Evolutionary conservation across 83 land plant genomes (phyloP).

Genomic region (Picea abies): DNA sequence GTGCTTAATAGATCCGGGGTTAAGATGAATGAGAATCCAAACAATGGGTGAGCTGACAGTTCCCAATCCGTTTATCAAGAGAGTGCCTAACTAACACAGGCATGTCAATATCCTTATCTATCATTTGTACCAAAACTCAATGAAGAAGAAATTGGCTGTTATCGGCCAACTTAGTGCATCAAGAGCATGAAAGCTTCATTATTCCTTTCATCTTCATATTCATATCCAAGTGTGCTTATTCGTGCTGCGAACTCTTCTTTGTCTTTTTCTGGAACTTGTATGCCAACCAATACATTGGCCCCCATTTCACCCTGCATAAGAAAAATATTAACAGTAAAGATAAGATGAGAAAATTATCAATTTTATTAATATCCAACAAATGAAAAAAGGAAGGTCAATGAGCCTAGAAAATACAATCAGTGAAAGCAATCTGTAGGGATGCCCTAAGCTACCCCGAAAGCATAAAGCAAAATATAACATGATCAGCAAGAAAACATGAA

Average conservation of each 20-base stretch:
- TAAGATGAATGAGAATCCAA: neutral
- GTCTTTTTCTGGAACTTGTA: constrained; percentile 56
- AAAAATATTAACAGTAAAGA: neutral
- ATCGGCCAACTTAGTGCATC: constrained; percentile 40
- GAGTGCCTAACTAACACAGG: neutral
- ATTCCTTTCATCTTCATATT: constrained; percentile 51
- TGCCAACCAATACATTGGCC: constrained; percentile 73
- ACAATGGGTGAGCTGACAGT: neutral
- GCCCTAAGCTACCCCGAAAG: too few relatives aligned
- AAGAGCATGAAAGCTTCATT: constrained; percentile 58
- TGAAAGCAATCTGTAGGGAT: too few relatives aligned
- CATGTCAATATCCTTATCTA: neutral
- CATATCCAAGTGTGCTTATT: constrained; percentile 63
- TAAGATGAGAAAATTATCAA: neutral
- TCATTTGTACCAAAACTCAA: neutral
- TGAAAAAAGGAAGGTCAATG: too few relatives aligned
- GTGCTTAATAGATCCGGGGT: too few relatives aligned
- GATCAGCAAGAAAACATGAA: neutral
- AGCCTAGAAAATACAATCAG: too few relatives aligned
- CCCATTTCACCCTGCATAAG: constrained; percentile 64
- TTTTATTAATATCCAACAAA: too few relatives aligned
- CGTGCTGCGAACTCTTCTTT: constrained; percentile 46
- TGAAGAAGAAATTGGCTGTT: too few relatives aligned
- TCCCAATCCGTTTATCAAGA: neutral
- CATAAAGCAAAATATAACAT: too few relatives aligned